These are phyloP conservation scores for Luffa acutangula DNA, from an alignment of 306 rosid species.

Conservation along the genomic window DNA sequence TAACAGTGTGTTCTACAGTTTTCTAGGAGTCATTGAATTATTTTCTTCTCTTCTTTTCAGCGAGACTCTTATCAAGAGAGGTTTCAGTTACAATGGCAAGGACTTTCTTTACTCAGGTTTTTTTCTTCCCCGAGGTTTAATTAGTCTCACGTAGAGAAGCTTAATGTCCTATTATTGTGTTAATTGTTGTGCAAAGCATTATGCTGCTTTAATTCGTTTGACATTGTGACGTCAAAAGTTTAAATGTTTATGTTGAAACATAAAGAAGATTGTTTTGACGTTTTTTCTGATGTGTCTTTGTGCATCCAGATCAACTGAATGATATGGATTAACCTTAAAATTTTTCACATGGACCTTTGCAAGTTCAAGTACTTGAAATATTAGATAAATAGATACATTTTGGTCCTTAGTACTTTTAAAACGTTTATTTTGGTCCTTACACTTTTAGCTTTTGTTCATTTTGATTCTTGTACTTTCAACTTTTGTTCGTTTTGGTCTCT, in stretches of 20 bases:
- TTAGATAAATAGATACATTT: not conserved
- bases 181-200: not conserved
- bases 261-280: not conserved
- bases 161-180: not conserved
- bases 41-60: conserved; percentile 33
- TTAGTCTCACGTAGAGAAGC: not conserved
- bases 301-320: not conserved
- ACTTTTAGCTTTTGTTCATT: not conserved
- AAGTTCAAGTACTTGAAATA: no score
- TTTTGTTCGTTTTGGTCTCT: not conserved
- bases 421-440: not conserved
- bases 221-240: not conserved
- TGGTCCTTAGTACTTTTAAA: not conserved
- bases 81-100: conserved; percentile 82
- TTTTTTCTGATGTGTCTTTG: not conserved
- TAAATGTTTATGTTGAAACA: not conserved
- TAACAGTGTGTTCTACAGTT: not conserved
- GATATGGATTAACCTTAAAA: not conserved
- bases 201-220: not conserved
- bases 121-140: conserved; percentile 8
- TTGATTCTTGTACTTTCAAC: not conserved
- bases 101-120: conserved; percentile 89
- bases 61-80: conserved; percentile 72
- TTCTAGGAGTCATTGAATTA: not conserved
- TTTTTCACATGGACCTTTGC: not conserved